Evolutionary conservation across 2,329 filamentous ascomycete species (phyloP).

Genomic region (Sclerotinia sclerotiorum): DNA sequence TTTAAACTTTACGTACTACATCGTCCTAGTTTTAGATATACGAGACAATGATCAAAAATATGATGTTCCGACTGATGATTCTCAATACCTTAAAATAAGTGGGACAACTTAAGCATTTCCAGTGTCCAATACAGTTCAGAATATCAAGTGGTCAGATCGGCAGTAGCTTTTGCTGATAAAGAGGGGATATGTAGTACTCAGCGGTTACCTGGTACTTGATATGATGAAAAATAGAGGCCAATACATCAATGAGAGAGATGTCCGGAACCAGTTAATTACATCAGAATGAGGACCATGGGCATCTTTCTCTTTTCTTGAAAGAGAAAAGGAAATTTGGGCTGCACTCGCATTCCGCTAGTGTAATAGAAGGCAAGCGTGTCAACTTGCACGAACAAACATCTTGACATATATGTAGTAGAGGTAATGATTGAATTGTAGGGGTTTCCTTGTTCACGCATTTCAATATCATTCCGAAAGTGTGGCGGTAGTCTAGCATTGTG

Average conservation of each 20-base stretch:
- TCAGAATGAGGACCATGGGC: background rate
- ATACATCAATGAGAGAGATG: background rate
- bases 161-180: background rate
- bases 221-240: background rate
- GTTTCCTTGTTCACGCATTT: background rate
- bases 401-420: background rate
- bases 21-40: too few species aligned
- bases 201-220: background rate
- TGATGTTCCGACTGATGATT: too few species aligned
- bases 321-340: background rate
- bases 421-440: background rate
- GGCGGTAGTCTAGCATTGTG: slow-evolving; percentile 3
- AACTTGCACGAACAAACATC: background rate
- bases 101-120: background rate
- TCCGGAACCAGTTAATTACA: background rate
- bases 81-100: background rate
- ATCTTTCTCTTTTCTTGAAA: too few species aligned
- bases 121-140: background rate
- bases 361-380: background rate
- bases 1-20: too few species aligned
- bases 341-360: background rate
- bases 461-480: background rate
- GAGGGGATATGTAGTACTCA: background rate
- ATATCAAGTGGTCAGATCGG: background rate
- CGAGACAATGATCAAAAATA: too few species aligned